Evolutionary conservation across 1,139 yeast genomes (phyloP), one percentile per base, ranked within the genome.

Genomic region (Sugiyamaella novakii): DNA sequence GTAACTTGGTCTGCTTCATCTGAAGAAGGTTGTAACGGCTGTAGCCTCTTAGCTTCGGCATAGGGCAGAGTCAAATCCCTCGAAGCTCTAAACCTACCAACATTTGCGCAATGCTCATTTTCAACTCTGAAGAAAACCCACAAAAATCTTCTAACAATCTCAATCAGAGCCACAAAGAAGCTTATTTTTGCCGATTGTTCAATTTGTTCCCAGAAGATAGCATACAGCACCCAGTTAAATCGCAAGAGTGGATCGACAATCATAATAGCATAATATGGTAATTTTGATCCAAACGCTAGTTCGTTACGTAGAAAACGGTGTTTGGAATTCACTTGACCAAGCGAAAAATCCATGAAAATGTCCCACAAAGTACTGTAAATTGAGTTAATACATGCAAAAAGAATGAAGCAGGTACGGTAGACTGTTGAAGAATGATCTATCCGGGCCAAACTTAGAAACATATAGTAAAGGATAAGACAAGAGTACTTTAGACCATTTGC

Each of bases 51-150:
- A 2, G 45, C 50, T 22, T 39, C 55, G 3, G 53, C 77, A 59
- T 88, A 91, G 0, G 98, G 98, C 48, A 92, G 70, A 3, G 94
- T 87, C 3, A 88, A 73, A 55, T 91, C 96, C 53, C 92, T 80
- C 3, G 94, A 84, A 0, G 97, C 97, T 56, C 95, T 77, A 66
- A 84, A 87, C 42, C 87, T 71, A 47, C 79, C 80, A 10, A 89
- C 96, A 64, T 92, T 92, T 1, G 96, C 84, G 40, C 89, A 82
- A 68, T 94, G 98, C 68, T 92, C 98, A 67, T 92, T 92, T 62
- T 92, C 98, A 77, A 92, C 86, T 70, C 98, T 82, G 71, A 92
- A 84, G 50, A 86, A 78, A 6, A 86, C 76, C 98, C 99, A 92
- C 17, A 91, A 71, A 56, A 87, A 84, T 61, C 98, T 75, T 62